phyloP scores from a whole-genome alignment of 2,329 filamentous ascomycete species.

The Alternaria gansuensis region DNA sequence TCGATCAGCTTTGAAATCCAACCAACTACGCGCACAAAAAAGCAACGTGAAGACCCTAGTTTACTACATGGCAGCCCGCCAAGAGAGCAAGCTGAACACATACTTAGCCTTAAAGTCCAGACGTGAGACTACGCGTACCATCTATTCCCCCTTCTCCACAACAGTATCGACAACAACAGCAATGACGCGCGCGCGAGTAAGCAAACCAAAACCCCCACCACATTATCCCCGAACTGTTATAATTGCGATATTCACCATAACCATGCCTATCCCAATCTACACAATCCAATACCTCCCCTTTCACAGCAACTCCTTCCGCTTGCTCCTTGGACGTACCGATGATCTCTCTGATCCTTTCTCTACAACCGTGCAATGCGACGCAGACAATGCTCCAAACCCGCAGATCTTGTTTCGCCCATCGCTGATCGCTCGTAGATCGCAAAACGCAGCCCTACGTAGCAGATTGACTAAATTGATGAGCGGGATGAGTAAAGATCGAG shows the following conservation, averaged over 20 bases:
- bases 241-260: neutral
- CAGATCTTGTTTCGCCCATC: neutral
- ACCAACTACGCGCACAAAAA: neutral
- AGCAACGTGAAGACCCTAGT: neutral
- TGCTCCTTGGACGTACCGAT: too few relatives aligned
- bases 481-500: too few relatives aligned
- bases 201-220: neutral
- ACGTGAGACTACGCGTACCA: neutral
- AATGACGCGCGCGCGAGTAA: neutral
- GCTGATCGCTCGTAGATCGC: neutral
- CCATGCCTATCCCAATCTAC: neutral
- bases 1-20: neutral
- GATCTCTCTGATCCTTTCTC: neutral
- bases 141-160: neutral
- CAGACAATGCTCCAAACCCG: too few relatives aligned
- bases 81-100: neutral
- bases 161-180: neutral
- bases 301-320: too few relatives aligned
- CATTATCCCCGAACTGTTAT: neutral
- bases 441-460: neutral
- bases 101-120: conserved; percentile 1
- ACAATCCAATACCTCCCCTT: neutral
- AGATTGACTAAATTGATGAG: neutral
- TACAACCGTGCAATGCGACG: too few relatives aligned
- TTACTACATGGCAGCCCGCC: neutral